phyloP scores from a whole-genome alignment of 2,329 filamentous ascomycete species.

The Penicillium sp. region DNA sequence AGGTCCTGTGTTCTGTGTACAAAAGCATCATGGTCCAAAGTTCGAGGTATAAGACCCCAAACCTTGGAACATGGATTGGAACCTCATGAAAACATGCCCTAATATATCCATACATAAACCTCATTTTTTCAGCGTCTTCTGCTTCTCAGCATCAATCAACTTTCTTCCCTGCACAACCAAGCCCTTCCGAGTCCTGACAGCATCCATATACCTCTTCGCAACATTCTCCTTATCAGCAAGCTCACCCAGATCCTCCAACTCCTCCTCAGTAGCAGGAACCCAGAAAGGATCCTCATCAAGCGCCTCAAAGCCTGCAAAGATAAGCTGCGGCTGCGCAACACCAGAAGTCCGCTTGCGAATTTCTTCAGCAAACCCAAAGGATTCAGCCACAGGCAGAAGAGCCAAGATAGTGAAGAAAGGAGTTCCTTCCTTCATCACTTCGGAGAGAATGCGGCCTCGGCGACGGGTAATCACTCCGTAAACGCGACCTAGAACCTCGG shows the following conservation, averaged over 20 bases:
- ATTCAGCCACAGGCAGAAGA: slow-evolving; percentile 86
- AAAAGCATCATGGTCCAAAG: too few species aligned
- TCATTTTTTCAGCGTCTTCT: slow-evolving; percentile 67
- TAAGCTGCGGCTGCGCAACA: slow-evolving; percentile 85
- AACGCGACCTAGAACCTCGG: slow-evolving; percentile 90
- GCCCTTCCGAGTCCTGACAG: slow-evolving; percentile 82
- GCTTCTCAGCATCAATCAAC: slow-evolving; percentile 88
- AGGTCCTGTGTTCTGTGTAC: too few species aligned
- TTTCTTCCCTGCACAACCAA: slow-evolving; percentile 76
- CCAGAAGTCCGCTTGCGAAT: slow-evolving; percentile 93
- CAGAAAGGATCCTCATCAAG: slow-evolving; percentile 96
- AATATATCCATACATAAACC: not conserved
- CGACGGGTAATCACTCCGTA: slow-evolving; percentile 98
- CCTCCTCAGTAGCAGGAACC: slow-evolving; percentile 95
- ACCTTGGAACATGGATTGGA: too few species aligned
- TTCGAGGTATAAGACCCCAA: too few species aligned
- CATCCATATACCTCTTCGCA: slow-evolving; percentile 93
- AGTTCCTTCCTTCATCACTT: slow-evolving; percentile 90
- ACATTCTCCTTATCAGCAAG: slow-evolving; percentile 93
- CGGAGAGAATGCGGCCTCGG: slow-evolving; percentile 82
- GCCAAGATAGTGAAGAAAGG: slow-evolving; percentile 95
- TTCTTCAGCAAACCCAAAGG: slow-evolving; percentile 94
- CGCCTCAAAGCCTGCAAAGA: slow-evolving; percentile 90
- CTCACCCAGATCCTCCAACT: slow-evolving; percentile 93
- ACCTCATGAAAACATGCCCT: not conserved